Base-by-base conservation (phyloP, 179 eudicot genomes). In the Heliamphora pulchella region DNA sequence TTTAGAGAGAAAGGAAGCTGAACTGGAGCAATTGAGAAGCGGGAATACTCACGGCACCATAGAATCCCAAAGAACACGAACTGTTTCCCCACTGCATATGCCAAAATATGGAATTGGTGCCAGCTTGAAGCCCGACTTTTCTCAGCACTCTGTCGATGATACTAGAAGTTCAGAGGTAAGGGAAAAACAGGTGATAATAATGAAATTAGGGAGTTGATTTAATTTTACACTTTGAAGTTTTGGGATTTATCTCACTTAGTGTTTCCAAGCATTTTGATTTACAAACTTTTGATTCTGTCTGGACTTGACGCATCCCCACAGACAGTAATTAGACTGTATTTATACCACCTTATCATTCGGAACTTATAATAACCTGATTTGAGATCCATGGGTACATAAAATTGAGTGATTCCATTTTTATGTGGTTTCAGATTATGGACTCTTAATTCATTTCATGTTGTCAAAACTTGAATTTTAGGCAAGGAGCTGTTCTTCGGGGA, bases 1-100 rank as follows among this genome's bases (percentile, higher is more conserved):
- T 51, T 76, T 95, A 78, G 98, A 92, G 86, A 91, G 84, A 86
- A 95, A 92, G 85, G 98, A 93, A 85, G 89, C 90, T 70, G 98
- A 95, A 84, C 82, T 91, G 22, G 95, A 91, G 71, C 89, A 86
- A 18, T 79, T 92, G 67, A 94, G 87, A 87, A 84, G 81, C 80
- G 82, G 85, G 39, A 85, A 47, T 80, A 54, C 75, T 53, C 81
- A 83, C 83, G 82, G 86, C 46, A 82, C 75, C 50, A 44, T 75
- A 20, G 92, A 90, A 65, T 74, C 81, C 22, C 91, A 83, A 79
- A 89, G 88, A 62, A 75, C 78, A 55, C 87, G 86, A 66, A 82
- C 91, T 62, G 85, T 83, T 78, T 95, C 98, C 80, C 98, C 98
- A 50, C 71, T 87, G 83, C 88, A 81, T 15, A 70, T 87, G 74